These are phyloP conservation scores for Leptographium radiaticola DNA, from an alignment of 2,329 filamentous ascomycete genomes.

Conservation along the genomic window DNA sequence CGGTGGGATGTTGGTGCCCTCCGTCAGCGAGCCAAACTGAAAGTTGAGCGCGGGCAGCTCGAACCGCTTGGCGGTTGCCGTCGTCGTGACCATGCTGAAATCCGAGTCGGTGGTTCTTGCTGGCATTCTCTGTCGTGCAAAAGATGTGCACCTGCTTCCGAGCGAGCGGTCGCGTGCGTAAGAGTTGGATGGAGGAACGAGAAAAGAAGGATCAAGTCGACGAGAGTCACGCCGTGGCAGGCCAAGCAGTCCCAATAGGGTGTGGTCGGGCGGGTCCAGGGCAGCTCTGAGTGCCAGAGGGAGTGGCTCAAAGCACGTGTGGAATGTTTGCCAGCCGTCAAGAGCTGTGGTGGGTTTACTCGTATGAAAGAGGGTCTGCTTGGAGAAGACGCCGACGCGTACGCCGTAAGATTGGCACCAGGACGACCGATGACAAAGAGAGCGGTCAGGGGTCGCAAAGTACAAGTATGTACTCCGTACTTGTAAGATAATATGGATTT, in stretches of 20 bases:
- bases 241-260: background rate
- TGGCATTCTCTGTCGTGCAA: conserved; percentile 8
- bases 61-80: conserved; percentile 23
- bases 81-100: conserved; percentile 5
- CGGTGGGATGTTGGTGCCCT: conserved; percentile 47
- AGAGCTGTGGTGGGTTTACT: background rate
- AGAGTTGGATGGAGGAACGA: background rate
- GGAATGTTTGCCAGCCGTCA: background rate
- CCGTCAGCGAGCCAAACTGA: conserved; percentile 45
- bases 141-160: background rate
- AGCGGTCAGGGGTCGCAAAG: background rate
- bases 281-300: background rate
- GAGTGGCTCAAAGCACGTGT: background rate
- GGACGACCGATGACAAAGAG: background rate
- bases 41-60: conserved; percentile 46
- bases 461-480: background rate
- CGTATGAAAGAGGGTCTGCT: background rate
- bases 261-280: background rate
- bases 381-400: background rate
- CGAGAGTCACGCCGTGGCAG: background rate
- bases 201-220: no score
- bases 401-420: conserved; percentile 1
- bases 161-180: background rate
- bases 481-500: no score
- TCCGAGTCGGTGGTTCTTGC: conserved; percentile 13